Base-by-base conservation (phyloP, 306 rosid species). In the Purshia tridentata region DNA sequence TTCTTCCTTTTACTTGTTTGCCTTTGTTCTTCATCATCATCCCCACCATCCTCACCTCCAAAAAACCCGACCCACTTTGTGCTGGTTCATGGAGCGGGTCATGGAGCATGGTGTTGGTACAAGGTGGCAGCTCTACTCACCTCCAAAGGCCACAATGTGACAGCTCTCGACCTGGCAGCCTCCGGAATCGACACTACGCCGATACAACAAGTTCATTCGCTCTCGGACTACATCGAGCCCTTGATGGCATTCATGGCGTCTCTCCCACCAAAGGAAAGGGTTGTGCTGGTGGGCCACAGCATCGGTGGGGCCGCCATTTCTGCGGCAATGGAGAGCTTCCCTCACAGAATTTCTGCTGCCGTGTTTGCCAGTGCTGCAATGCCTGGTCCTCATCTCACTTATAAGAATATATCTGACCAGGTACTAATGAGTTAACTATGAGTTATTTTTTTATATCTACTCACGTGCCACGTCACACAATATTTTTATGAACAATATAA, bases 21-120 rank as follows among this genome's bases (percentile, higher is more conserved):
- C 35, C 35, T 29, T 29, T 29, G 35, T 29, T 29, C 35, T 29
- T 29, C 2, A 29, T 29, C 35, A 29, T 29, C 2, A 29, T 29
- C 35, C 1, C 2, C 35, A 2, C 35, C 35, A 29, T 29, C 35
- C 35, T 29, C 2, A 0, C 35, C 35, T 29, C 35, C 1, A 2
- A 29, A 29, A 12, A 70, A 66, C 10, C 47, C 7, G 58, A 71
- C 44, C 14, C 86, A 78, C 9, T 79, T 81, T 12, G 85, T 88
- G 73, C 46, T 83, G 56, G 77, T 83, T 64, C 89, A 88, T 15
- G 87, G 88, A 22, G 79, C 84, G 0, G 19, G 85, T 15, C 83
- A 70, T 67, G 90, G 90, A 3, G 87, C 77, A 0, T 85, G 91
- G 89, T 81, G 86, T 47, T 88, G 92, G 88, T 83, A 79, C 9